phyloP scores from a whole-genome alignment of 495 filamentous ascomycete species.

The Pyrenula massariospora region DNA sequence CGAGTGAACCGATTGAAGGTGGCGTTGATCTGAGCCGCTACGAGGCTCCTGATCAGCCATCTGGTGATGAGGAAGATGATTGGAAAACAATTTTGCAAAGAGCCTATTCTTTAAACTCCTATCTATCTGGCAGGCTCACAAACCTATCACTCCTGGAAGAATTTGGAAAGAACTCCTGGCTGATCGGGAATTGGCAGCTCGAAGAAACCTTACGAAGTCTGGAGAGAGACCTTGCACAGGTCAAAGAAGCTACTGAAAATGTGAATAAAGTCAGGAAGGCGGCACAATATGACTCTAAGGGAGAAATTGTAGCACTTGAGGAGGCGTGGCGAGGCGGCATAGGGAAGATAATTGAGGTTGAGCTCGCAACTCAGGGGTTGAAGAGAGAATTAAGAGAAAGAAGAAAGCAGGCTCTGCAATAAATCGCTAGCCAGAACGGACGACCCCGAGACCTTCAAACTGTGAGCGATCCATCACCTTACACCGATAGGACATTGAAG shows the following conservation, averaged over 20 bases:
- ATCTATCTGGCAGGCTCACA: slow-evolving; percentile 51
- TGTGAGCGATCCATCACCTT: not conserved
- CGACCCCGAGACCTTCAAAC: not conserved
- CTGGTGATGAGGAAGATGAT: slow-evolving; percentile 16
- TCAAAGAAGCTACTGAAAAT: slow-evolving; percentile 52
- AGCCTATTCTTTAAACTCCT: slow-evolving; percentile 53
- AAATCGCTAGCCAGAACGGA: slow-evolving; percentile 5
- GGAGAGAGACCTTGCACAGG: slow-evolving; percentile 66
- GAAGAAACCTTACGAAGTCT: slow-evolving; percentile 58
- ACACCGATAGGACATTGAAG: too few relatives aligned
- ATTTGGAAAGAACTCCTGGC: slow-evolving; percentile 83
- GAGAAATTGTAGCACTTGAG: slow-evolving; percentile 58
- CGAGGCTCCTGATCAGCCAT: slow-evolving; percentile 46
- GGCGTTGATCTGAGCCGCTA: slow-evolving; percentile 78
- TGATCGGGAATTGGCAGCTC: slow-evolving; percentile 68
- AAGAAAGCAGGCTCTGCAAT: slow-evolving; percentile 28
- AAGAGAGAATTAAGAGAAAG: slow-evolving; percentile 50
- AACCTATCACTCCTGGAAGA: slow-evolving; percentile 67
- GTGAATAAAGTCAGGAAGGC: slow-evolving; percentile 59
- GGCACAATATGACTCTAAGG: slow-evolving; percentile 54
- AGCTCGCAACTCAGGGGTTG: slow-evolving; percentile 60
- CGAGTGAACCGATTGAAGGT: slow-evolving; percentile 35
- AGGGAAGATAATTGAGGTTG: slow-evolving; percentile 60
- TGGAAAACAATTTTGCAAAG: slow-evolving; percentile 26
- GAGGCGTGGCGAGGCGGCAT: slow-evolving; percentile 63